Conservation (phyloP, 805 yeast genomes). For the Wickerhamomyces bovis region DNA sequence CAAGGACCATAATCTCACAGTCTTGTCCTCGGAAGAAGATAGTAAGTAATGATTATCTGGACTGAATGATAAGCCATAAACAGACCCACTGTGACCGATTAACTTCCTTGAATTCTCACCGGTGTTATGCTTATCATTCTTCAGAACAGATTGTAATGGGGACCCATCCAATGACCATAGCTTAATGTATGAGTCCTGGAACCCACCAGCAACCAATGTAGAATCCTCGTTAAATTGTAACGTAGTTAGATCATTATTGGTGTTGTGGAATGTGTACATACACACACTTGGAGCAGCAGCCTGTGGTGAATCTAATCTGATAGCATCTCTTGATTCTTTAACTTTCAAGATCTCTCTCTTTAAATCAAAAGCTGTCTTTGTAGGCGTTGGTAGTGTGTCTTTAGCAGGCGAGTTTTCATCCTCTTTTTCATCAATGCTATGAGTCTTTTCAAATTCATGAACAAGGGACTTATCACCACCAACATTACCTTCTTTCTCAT, state of each 20-base stretch:
- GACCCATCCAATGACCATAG: constrained; percentile 93
- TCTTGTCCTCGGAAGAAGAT: constrained; percentile 85
- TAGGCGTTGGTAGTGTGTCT: constrained; percentile 80
- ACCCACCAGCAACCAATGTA: constrained; percentile 86
- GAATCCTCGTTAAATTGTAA: constrained; percentile 84
- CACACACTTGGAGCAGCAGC: constrained; percentile 90
- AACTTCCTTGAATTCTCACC: constrained; percentile 40
- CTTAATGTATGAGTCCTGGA: constrained; percentile 85
- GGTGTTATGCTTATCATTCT: constrained; percentile 43
- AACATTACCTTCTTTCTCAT: constrained; percentile 46
- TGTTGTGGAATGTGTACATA: constrained; percentile 96
- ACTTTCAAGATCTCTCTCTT: constrained; percentile 73
- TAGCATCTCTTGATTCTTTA: constrained; percentile 74
- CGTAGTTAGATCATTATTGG: constrained; percentile 83
- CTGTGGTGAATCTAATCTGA: constrained; percentile 62
- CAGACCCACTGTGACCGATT: constrained; percentile 92
- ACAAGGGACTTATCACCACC: constrained; percentile 40
- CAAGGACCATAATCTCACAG: constrained; percentile 89
- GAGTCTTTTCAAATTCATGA: constrained; percentile 59
- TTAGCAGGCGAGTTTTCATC: constrained; percentile 49
- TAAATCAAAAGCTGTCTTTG: constrained; percentile 72
- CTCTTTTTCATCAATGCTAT: constrained; percentile 32
- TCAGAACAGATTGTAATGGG: constrained; percentile 59
- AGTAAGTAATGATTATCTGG: constrained; percentile 83
- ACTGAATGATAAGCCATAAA: constrained; percentile 82